Percentiles rank a stretch among this genome's conserved stretches.
phyloP scores from a whole-genome alignment of 257 asterid genomes.

The Agastache rugosa region DNA sequence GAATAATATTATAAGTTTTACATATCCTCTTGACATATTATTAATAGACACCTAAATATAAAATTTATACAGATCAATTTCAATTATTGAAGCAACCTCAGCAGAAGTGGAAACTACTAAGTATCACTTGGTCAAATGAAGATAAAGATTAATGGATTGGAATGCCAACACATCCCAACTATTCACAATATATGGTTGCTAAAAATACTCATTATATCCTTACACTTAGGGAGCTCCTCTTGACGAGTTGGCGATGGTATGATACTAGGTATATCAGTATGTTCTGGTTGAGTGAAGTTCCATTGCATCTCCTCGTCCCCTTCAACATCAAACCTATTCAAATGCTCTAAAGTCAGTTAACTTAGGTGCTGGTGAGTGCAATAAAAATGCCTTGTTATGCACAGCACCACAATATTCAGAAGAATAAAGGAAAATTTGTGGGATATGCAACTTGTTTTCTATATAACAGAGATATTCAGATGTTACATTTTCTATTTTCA shows the following conservation, averaged over 20 bases:
- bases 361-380: constrained; percentile 13
- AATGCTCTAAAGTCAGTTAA: constrained; percentile 30
- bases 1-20: not conserved
- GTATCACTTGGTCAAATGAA: constrained; percentile 15
- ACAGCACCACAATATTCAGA: constrained; percentile 20
- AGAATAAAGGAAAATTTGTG: constrained; percentile 23
- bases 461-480: constrained; percentile 8
- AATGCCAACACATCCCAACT: constrained; percentile 19
- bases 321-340: constrained; percentile 81
- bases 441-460: constrained; percentile 29
- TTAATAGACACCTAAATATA: constrained; percentile 8
- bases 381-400: constrained; percentile 4
- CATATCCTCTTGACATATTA: constrained; percentile 10
- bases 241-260: constrained; percentile 74
- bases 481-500: constrained; percentile 37
- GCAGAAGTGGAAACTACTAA: constrained; percentile 9
- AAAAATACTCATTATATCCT: constrained; percentile 34
- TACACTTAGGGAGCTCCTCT: constrained; percentile 57
- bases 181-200: constrained; percentile 27
- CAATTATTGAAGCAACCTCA: not conserved
- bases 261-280: constrained; percentile 59
- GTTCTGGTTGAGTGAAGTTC: constrained; percentile 61
- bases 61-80: constrained; percentile 25
- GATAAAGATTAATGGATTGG: constrained; percentile 24
- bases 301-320: constrained; percentile 69